phyloP scores from a whole-genome alignment of 768 basidiomycete species.

The Punctularia strigosozonata region DNA sequence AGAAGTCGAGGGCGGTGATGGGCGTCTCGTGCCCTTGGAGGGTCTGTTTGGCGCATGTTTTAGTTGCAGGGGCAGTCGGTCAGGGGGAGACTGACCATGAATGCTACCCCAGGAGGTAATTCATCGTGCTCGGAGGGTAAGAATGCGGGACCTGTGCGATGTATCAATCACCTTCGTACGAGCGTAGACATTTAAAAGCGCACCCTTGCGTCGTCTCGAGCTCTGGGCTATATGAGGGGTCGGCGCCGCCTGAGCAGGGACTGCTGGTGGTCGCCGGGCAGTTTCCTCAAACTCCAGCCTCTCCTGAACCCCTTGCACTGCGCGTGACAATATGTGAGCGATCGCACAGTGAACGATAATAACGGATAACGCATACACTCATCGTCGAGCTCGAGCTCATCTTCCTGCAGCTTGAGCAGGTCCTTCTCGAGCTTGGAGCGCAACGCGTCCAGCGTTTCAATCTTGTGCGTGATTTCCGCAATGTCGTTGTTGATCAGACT shows the following conservation, averaged over 20 bases:
- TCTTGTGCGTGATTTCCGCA: conserved; percentile 81
- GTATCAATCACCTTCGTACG: no score
- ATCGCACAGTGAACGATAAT: conserved; percentile 2
- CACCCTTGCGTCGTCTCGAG: conserved; percentile 63
- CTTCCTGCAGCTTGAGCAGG: conserved; percentile 81
- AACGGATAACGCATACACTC: conserved; percentile 49
- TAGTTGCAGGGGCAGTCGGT: conserved; percentile 3
- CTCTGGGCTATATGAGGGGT: conserved; percentile 40
- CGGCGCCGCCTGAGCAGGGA: conserved; percentile 17
- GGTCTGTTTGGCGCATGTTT: conserved; percentile 40
- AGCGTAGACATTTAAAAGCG: no score
- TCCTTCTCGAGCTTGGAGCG: conserved; percentile 71
- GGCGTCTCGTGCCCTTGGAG: conserved; percentile 71
- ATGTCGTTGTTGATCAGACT: conserved; percentile 82
- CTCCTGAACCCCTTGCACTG: conserved; percentile 87
- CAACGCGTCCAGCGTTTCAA: conserved; percentile 72
- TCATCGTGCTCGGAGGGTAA: conserved; percentile 96
- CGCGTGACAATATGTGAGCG: neutral
- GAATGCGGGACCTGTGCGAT: conserved; percentile 84
- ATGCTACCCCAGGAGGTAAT: conserved; percentile 86
- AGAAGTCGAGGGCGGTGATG: conserved; percentile 86
- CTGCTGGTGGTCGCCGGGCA: conserved; percentile 16
- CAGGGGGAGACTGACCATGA: conserved; percentile 54
- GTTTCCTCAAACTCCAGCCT: conserved; percentile 62
- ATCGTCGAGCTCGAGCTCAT: conserved; percentile 93